These are phyloP conservation scores for Telopea speciosissima DNA, from an alignment of 177 flowering plant species.

Conservation along the genomic window DNA sequence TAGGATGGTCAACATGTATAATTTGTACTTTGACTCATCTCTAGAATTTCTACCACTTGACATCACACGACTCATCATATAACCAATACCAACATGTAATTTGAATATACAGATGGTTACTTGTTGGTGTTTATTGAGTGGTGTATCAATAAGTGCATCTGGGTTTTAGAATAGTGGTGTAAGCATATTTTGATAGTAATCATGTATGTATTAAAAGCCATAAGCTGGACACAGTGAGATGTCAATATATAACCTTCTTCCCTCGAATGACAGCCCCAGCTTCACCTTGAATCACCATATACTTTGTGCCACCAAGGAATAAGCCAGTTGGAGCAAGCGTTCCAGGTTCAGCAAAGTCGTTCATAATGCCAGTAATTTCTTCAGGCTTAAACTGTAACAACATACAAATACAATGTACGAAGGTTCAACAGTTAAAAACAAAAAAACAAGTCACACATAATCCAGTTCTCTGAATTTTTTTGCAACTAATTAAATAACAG, in stretches of 20 bases:
- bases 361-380: constrained; percentile 36
- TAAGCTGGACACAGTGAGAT: neutral
- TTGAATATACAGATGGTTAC: neutral
- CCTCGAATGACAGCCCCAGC: constrained; percentile 53
- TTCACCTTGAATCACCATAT: constrained; percentile 53
- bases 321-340: constrained; percentile 42
- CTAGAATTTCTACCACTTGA: neutral
- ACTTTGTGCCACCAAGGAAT: constrained; percentile 37
- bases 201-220: too few species aligned
- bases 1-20: neutral
- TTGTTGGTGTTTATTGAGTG: neutral
- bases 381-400: constrained; percentile 28
- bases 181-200: neutral
- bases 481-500: too few species aligned
- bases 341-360: constrained; percentile 43
- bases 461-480: too few species aligned
- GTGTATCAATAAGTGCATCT: neutral
- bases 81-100: neutral
- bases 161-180: too few species aligned
- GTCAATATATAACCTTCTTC: constrained; percentile 30
- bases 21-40: neutral
- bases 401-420: neutral
- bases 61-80: neutral
- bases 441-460: neutral
- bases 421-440: neutral